Evolutionary conservation across 257 asterid genomes (phyloP).

Genomic region (Solanum paucissectum): DNA sequence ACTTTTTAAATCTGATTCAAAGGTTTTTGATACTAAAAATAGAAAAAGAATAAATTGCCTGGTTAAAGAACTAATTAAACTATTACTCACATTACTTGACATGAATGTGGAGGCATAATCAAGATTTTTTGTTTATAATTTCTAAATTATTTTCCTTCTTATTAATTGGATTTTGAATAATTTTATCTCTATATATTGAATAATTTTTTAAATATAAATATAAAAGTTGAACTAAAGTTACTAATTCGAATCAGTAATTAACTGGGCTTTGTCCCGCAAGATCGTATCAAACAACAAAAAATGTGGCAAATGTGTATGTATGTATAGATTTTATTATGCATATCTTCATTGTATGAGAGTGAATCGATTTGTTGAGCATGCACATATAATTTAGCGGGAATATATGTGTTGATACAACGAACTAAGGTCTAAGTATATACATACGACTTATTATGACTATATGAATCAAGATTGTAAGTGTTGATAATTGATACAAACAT

Average conservation of each 20-base stretch:
- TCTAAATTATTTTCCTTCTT: not conserved
- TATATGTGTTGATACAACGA: not conserved
- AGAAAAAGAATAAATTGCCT: not conserved
- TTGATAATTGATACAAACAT: too few species aligned
- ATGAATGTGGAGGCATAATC: not conserved
- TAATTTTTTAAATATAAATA: too few species aligned
- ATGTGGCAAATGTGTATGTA: not conserved
- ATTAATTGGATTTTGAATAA: not conserved
- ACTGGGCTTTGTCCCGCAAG: not conserved
- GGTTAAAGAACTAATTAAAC: not conserved
- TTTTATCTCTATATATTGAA: not conserved
- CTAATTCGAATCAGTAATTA: not conserved
- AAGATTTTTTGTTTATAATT: too few species aligned
- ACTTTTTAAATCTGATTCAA: not conserved
- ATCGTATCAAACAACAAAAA: too few species aligned
- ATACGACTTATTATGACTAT: too few species aligned
- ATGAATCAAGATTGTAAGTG: too few species aligned
- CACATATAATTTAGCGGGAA: not conserved
- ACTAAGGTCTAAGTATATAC: not conserved
- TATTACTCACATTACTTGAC: not conserved
- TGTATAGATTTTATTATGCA: not conserved
- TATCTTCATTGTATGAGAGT: not conserved
- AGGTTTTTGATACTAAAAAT: not conserved
- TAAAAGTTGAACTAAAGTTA: too few species aligned
- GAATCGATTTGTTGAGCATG: not conserved